Percentiles rank a stretch among this genome's conserved stretches.
These are phyloP conservation scores for Fraxinus albicans DNA, from an alignment of 305 asterid species.

Conservation along the genomic window DNA sequence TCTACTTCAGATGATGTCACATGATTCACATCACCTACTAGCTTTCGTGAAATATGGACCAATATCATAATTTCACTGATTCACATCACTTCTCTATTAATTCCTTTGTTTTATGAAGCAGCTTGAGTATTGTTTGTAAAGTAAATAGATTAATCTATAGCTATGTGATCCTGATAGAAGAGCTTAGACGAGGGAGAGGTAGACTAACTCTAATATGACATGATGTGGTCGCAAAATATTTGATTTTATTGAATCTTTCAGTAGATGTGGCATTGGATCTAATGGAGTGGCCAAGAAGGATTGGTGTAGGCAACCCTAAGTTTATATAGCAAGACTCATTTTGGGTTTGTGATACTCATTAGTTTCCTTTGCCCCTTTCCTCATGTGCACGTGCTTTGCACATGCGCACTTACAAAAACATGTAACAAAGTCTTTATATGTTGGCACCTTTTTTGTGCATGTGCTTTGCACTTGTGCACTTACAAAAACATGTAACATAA, in stretches of 20 bases:
- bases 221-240: not conserved
- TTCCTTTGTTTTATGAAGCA: not conserved
- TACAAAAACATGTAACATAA: not conserved
- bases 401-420: not conserved
- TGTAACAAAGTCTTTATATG: not conserved
- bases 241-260: not conserved
- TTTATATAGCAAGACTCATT: not conserved
- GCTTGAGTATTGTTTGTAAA: not conserved
- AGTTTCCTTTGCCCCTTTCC: conserved; percentile 17
- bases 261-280: not conserved
- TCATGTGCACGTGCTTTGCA: not conserved
- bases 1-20: not conserved
- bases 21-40: conserved; percentile 5
- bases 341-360: conserved; percentile 16
- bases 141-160: not conserved
- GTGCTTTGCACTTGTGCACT: not conserved
- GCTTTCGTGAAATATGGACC: conserved; percentile 12
- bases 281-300: not conserved
- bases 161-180: not conserved
- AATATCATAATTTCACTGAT: not conserved
- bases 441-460: not conserved
- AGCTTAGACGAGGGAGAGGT: not conserved
- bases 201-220: not conserved
- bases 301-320: not conserved
- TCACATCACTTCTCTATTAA: not conserved